phyloP scores from a whole-genome alignment of 495 filamentous ascomycete species.

The Xylaria acuta region DNA sequence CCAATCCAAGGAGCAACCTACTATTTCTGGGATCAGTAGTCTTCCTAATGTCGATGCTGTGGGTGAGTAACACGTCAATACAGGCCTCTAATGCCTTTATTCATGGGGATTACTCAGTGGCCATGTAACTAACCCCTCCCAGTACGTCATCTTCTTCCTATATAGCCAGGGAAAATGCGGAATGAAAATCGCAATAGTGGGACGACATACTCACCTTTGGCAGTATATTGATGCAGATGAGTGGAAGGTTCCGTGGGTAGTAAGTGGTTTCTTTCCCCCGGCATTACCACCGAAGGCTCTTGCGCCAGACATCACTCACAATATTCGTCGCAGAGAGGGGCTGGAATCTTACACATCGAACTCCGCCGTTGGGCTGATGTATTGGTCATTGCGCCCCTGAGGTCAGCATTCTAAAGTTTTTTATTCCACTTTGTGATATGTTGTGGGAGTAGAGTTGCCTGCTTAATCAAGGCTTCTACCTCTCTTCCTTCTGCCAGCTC shows the following conservation, averaged over 20 bases:
- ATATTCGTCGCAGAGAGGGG: slow-evolving; percentile 53
- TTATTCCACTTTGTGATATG: neutral
- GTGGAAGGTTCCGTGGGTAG: slow-evolving; percentile 72
- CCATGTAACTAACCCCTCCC: neutral
- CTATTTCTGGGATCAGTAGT: slow-evolving; percentile 54
- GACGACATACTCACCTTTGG: slow-evolving; percentile 7
- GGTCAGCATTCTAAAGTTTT: slow-evolving; percentile 6
- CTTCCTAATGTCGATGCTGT: slow-evolving; percentile 70
- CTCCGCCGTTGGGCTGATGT: slow-evolving; percentile 75
- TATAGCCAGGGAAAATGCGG: neutral
- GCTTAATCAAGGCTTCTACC: neutral
- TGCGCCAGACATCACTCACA: slow-evolving; percentile 3
- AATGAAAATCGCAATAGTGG: neutral
- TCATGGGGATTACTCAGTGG: neutral
- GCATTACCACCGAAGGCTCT: neutral
- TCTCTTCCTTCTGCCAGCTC: neutral
- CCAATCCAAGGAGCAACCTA: slow-evolving; percentile 73
- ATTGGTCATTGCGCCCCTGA: slow-evolving; percentile 76
- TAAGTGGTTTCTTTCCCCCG: neutral
- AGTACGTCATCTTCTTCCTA: slow-evolving; percentile 4
- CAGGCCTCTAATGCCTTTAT: neutral
- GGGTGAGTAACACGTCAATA: slow-evolving; percentile 18
- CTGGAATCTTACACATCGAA: slow-evolving; percentile 83
- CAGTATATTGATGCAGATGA: slow-evolving; percentile 78
- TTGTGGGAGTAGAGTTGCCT: neutral